phyloP scores from a whole-genome alignment of 129 eudicot genomes.

The Smallanthus sonchifolius region DNA sequence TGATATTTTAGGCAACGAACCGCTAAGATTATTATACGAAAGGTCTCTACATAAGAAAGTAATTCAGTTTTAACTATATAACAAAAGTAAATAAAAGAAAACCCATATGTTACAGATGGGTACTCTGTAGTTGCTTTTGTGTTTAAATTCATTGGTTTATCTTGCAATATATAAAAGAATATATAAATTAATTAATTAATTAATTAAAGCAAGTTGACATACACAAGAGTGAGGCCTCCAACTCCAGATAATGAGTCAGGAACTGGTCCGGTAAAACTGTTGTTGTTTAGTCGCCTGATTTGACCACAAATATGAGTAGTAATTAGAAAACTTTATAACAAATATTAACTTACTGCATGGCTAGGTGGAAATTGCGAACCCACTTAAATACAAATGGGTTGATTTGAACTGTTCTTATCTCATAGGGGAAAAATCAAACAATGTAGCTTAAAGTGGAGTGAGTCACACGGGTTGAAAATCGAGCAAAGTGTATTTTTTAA shows the following conservation, averaged over 20 bases:
- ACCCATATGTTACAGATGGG: background rate
- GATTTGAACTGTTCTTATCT: background rate
- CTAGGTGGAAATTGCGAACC: background rate
- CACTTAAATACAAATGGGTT: background rate
- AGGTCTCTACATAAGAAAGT: constrained; percentile 52
- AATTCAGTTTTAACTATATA: background rate
- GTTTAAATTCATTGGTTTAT: background rate
- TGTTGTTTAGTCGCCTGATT: constrained; percentile 94
- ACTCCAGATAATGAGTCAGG: constrained; percentile 76
- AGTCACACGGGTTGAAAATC: background rate
- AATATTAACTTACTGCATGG: background rate
- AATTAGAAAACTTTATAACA: background rate
- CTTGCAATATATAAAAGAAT: background rate
- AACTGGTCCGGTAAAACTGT: constrained; percentile 72
- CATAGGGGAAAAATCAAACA: background rate
- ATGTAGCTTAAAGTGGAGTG: background rate
- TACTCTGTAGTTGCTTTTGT: background rate
- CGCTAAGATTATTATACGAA: constrained; percentile 84
- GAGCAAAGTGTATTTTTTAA: background rate
- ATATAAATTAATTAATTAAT: background rate
- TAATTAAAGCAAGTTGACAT: constrained; percentile 30
- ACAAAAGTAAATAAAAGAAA: background rate
- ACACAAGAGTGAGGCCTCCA: constrained; percentile 83
- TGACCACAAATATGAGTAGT: constrained; percentile 27
- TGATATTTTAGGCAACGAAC: constrained; percentile 74